Evolutionary conservation across 2,329 filamentous ascomycete genomes (phyloP).

Genomic region (Calonectria fujianensis): DNA sequence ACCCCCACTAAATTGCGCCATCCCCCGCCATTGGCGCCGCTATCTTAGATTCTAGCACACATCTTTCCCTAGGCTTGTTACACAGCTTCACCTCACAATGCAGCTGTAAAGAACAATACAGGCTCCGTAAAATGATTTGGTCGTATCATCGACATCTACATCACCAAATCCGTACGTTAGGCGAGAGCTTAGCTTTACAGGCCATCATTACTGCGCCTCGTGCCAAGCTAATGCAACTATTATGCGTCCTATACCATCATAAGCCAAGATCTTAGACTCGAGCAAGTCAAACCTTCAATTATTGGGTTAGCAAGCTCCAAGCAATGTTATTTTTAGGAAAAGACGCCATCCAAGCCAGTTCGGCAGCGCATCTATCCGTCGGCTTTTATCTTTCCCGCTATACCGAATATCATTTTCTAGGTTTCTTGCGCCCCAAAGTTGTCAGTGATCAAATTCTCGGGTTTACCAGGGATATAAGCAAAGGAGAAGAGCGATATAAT

Average conservation of each 20-base stretch:
- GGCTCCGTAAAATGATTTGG: background rate
- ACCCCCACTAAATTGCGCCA: constrained; percentile 1
- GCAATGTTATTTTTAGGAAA: background rate
- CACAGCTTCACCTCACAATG: background rate
- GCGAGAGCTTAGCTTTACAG: background rate
- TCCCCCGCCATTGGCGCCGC: constrained; percentile 18
- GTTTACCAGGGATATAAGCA: background rate
- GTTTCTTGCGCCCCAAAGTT: background rate
- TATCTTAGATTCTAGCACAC: background rate
- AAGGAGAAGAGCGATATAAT: background rate
- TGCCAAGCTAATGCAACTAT: background rate
- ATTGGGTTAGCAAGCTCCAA: background rate
- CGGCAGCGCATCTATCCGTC: background rate
- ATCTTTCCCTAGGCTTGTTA: background rate
- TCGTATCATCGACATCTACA: background rate
- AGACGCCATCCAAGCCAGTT: background rate
- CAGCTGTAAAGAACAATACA: background rate
- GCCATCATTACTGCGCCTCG: background rate
- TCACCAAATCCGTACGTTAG: background rate
- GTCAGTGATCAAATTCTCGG: background rate
- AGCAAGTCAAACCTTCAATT: background rate
- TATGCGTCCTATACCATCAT: background rate
- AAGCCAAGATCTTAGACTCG: background rate
- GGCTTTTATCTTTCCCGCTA: background rate
- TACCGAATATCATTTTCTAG: background rate